These are phyloP conservation scores for Lipomyces orientalis DNA, from an alignment of 805 yeast genomes.

Conservation along the genomic window DNA sequence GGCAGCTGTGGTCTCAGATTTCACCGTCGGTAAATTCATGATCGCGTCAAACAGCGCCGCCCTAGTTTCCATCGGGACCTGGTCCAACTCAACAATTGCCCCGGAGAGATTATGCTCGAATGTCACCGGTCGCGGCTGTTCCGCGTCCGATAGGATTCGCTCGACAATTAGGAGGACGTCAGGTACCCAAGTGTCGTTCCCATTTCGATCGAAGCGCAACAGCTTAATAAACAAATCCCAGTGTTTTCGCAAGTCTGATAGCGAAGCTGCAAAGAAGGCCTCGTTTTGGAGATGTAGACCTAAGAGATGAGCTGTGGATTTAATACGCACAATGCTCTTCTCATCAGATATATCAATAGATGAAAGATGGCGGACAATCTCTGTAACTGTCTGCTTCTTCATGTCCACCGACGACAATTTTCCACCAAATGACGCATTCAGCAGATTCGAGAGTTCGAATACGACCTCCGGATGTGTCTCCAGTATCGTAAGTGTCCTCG, in stretches of 20 bases:
- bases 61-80: slow-evolving; percentile 38
- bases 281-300: slow-evolving; percentile 40
- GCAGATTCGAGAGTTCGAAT: slow-evolving; percentile 34
- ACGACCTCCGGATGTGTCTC: slow-evolving; percentile 38
- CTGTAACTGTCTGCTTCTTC: slow-evolving; percentile 1
- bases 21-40: slow-evolving; percentile 50
- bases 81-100: slow-evolving; percentile 27
- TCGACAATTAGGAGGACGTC: slow-evolving; percentile 62
- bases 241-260: slow-evolving; percentile 25
- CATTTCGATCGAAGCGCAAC: slow-evolving; percentile 18
- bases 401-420: neutral
- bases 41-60: slow-evolving; percentile 53
- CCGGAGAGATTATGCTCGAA: slow-evolving; percentile 34
- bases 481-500: slow-evolving; percentile 36
- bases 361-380: slow-evolving; percentile 6
- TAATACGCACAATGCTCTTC: slow-evolving; percentile 7
- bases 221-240: slow-evolving; percentile 35
- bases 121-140: slow-evolving; percentile 50
- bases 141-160: slow-evolving; percentile 59
- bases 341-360: slow-evolving; percentile 12
- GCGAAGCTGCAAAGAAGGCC: slow-evolving; percentile 30
- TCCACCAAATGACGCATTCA: slow-evolving; percentile 33
- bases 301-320: slow-evolving; percentile 37
- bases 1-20: slow-evolving; percentile 55
- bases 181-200: slow-evolving; percentile 56